phyloP scores from a whole-genome alignment of 176 grass and related monocot species.

The Aechmea fasciata region DNA sequence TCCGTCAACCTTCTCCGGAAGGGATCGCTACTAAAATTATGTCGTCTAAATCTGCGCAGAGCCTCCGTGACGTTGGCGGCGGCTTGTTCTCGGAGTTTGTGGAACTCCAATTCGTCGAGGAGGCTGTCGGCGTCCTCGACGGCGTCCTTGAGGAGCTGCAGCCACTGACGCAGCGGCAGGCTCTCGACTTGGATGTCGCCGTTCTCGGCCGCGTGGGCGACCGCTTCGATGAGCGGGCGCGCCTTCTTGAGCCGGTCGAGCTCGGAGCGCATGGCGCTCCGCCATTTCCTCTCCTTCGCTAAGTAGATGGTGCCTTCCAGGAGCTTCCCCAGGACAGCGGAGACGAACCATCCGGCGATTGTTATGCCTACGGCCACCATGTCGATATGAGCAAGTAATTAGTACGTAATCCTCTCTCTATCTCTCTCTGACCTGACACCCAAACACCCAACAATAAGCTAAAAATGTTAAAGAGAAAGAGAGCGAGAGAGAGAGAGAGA shows the following conservation, averaged over 20 bases:
- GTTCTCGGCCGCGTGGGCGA: background rate
- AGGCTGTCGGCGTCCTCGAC: constrained; percentile 12
- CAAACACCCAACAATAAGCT: background rate
- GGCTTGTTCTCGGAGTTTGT: background rate
- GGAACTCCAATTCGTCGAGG: constrained; percentile 23
- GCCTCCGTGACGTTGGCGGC: background rate
- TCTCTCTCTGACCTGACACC: background rate
- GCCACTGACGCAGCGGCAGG: constrained; percentile 10
- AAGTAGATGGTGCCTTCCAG: background rate
- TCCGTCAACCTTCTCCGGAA: background rate
- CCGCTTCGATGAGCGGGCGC: background rate
- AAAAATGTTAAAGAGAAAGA: no score
- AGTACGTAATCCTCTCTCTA: background rate
- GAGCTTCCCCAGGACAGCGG: background rate
- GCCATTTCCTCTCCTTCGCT: constrained; percentile 6
- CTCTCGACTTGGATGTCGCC: background rate
- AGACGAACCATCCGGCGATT: constrained; percentile 10
- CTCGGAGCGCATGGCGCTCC: constrained; percentile 10
- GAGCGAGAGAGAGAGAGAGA: no score
- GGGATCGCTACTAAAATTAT: no score
- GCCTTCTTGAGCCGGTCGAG: background rate
- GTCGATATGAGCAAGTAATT: background rate
- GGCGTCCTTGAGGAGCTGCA: constrained; percentile 8
- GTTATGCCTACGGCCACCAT: background rate
- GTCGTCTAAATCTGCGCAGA: no score